phyloP scores from a whole-genome alignment of 2,329 filamentous ascomycete genomes.

The Pezicula rhizophila region DNA sequence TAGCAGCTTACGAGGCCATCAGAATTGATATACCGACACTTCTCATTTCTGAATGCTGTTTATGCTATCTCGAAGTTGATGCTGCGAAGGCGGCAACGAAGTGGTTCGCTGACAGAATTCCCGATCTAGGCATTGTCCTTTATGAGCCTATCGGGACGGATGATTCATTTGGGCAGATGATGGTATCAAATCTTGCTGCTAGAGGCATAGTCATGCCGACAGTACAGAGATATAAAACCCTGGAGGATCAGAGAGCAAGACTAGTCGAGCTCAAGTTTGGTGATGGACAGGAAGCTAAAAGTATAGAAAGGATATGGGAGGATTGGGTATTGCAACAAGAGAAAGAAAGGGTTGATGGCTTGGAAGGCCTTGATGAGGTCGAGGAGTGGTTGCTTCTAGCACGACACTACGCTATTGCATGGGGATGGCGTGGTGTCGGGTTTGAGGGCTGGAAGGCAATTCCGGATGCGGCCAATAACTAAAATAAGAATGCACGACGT shows the following conservation, averaged over 20 bases:
- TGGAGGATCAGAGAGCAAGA: constrained; percentile 62
- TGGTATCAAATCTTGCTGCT: constrained; percentile 82
- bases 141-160: constrained; percentile 86
- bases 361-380: constrained; percentile 90
- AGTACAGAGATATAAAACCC: constrained; percentile 62
- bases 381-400: constrained; percentile 90
- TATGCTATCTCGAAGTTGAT: constrained; percentile 73
- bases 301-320: constrained; percentile 68
- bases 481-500: no score
- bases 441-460: constrained; percentile 12
- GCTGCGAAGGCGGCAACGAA: constrained; percentile 59
- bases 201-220: constrained; percentile 82
- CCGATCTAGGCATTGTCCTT: constrained; percentile 55
- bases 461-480: no score
- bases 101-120: constrained; percentile 53
- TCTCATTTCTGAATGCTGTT: constrained; percentile 88
- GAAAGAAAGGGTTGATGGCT: constrained; percentile 68
- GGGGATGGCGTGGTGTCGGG: constrained; percentile 60
- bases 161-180: constrained; percentile 84
- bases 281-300: constrained; percentile 44
- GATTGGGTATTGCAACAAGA: constrained; percentile 65
- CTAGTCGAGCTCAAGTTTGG: constrained; percentile 61
- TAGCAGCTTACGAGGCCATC: constrained; percentile 36
- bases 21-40: constrained; percentile 65
- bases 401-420: constrained; percentile 82